phyloP scores from a whole-genome alignment of 1,139 yeast species.

The Saccharomyces hybrid region DNA sequence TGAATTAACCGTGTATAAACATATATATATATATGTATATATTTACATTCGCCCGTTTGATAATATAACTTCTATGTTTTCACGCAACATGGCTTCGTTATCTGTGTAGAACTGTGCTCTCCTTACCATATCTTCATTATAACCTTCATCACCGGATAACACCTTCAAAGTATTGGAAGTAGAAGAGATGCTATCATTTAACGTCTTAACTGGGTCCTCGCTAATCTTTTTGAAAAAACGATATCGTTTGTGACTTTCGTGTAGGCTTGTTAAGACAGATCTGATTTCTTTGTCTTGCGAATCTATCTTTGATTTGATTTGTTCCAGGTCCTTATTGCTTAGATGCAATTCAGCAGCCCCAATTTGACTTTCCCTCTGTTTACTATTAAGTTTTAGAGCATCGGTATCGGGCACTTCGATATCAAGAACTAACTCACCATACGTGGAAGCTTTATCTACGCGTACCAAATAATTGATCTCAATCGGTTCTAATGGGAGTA shows the following conservation, averaged over 20 bases:
- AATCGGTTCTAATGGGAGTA: constrained; percentile 66
- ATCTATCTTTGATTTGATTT: neutral
- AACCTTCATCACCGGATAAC: constrained; percentile 70
- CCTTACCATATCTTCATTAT: constrained; percentile 77
- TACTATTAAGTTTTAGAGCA: neutral
- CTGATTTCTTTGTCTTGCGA: neutral
- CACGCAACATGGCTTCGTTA: constrained; percentile 49
- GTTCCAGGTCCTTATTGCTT: neutral
- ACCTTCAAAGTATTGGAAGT: constrained; percentile 65
- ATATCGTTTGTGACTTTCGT: constrained; percentile 48
- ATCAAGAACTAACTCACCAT: constrained; percentile 70
- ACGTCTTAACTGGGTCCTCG: constrained; percentile 62
- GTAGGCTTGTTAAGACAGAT: constrained; percentile 31
- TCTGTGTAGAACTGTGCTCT: constrained; percentile 67
- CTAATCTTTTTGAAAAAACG: constrained; percentile 64
- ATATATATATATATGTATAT: neutral
- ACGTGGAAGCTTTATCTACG: constrained; percentile 62
- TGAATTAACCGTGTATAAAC: neutral
- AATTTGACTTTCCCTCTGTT: neutral
- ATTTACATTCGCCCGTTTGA: constrained; percentile 27
- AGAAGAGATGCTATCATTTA: constrained; percentile 58
- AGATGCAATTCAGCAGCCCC: neutral
- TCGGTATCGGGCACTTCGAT: constrained; percentile 38
- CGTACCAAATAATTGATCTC: constrained; percentile 59
- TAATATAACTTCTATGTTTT: constrained; percentile 62